Base-by-base conservation (phyloP, 495 filamentous ascomycete species). In the Saxophila tyrrhenica region DNA sequence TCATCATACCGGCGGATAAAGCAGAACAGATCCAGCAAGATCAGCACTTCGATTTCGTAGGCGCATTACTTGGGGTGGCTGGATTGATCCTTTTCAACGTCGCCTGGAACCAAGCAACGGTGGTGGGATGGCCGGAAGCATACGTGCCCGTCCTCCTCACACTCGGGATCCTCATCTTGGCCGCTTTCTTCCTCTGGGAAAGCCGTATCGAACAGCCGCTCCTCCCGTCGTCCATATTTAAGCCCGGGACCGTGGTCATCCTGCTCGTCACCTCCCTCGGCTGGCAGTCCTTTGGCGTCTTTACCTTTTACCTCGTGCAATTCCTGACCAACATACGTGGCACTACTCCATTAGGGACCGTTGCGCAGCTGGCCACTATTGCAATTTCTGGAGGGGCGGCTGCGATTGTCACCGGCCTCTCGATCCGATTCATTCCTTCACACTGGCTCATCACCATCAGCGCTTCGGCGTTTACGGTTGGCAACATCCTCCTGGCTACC, bases 251-350 rank as follows among this genome's bases (percentile, higher is more conserved):
- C 2, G 70, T 66, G 3, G 78, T 77, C 62, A 72, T 80, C 23
- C 64, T 83, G 7, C 73, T 65, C 7, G 75, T 74, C 49, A 68
- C 80, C 22, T 71, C 73, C 1, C 61, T 65, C 10, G 82, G 80
- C 3, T 84, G 80, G 82, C 70, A 70, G 50, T 72, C 69, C 51
- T 83, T 83, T 50, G 79, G 80, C 11, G 78, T 56, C 0, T 76
- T 72, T 64, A 56, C 73, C 13, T 76, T 67, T 58, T 80, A 78
- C 58, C 15, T 44, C 7, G 15, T 17, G 3, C 41, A 17, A 17
- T 21, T 8, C 7, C 17, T 44, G 19, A 21, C 15, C 15, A 7
- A 9, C 7, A 21, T 44, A 5, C 41, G 41, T 17, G 41, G 41
- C 41, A 7, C 15, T 17, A 17, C 41, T 5, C 7, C 41, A 3